Evolutionary conservation across 192 early-diverging fungal genomes (phyloP), one percentile per base, ranked within the genome.

Genomic region (Hyaloraphidium curvatum): DNA sequence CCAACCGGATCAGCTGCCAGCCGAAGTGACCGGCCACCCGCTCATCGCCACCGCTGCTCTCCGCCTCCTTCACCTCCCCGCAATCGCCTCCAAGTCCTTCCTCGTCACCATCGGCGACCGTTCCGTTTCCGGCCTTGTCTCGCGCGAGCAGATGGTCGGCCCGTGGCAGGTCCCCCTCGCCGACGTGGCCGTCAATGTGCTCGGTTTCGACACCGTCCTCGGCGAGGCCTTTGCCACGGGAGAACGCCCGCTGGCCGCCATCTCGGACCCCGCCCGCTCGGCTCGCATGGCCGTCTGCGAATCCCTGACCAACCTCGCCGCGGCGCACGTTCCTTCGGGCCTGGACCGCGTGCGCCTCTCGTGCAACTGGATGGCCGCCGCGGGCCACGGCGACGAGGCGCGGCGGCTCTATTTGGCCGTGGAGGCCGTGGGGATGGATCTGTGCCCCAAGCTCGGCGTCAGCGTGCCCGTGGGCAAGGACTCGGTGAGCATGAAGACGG

Each of bases 171-270:
- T 88, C 39, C 96, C 96, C 37, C 93, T 99, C 17, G 86, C 96
- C 23, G 93, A 99, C 68, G 92, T 94, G 9, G 80, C 88, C 0
- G 87, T 99, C 9, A 86, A 80, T n/a, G 68, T 71, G n/a, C 76
- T 90, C 1, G 78, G 81, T 14, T 80, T 83, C 62, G 76, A 75
- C 37, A 59, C 54, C 19, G 68, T 71, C 22, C 77, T 76, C 0
- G 96, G 93, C 56, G 85, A 95, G 66, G 91, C 93, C 11, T 97
- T 99, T 90, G 86, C 93, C 9, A 83, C 94, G 81, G 96, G 96
- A 43, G 96, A 99, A 70, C 81, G 91, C 43, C 81, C 89, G 2
- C 77, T 89, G 29, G 56, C 91, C 41, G 89, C 96, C 0, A 62
- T 92, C 11, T 59, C 96, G 2, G 79, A 80, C 28, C 74, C 80